Evolutionary conservation across 2,329 filamentous ascomycete species (phyloP).

Genomic region (Sphaerulina populicola): DNA sequence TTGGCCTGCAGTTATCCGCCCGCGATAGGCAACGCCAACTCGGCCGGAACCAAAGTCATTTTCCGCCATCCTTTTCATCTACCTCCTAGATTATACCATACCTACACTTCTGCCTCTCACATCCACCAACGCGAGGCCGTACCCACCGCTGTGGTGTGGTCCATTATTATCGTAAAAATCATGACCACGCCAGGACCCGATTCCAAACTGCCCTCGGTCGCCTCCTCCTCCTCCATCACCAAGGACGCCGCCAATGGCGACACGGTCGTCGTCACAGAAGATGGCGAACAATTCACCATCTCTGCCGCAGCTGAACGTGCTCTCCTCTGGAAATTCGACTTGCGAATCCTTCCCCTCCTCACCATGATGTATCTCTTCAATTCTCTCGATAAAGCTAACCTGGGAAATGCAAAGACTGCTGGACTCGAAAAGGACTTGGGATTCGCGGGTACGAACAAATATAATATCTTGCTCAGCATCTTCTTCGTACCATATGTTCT

Average conservation of each 20-base stretch:
- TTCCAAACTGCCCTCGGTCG: slow-evolving; percentile 10
- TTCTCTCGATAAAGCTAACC: slow-evolving; percentile 42
- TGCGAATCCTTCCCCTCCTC: slow-evolving; percentile 49
- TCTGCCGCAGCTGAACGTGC: slow-evolving; percentile 42
- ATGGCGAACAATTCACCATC: slow-evolving; percentile 30
- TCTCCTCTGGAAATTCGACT: slow-evolving; percentile 49
- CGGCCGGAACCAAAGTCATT: neutral
- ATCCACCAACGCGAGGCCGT: too few relatives aligned
- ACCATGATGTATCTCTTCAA: slow-evolving; percentile 55
- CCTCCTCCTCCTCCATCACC: slow-evolving; percentile 10
- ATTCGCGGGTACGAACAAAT: slow-evolving; percentile 50
- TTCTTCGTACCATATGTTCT: slow-evolving; percentile 71
- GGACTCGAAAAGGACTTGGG: slow-evolving; percentile 46
- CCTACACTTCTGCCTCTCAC: neutral
- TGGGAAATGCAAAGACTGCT: slow-evolving; percentile 40
- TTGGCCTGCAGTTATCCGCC: neutral
- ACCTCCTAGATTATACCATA: too few relatives aligned
- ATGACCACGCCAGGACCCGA: neutral
- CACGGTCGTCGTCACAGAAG: slow-evolving; percentile 18
- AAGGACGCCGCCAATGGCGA: slow-evolving; percentile 16
- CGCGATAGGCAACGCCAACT: neutral
- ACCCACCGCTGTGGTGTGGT: too few relatives aligned
- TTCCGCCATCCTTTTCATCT: neutral
- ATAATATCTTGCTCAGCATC: slow-evolving; percentile 61
- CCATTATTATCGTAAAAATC: too few relatives aligned